phyloP scores from a whole-genome alignment of 768 basidiomycete genomes.

The Auriscalpium microsporum region DNA sequence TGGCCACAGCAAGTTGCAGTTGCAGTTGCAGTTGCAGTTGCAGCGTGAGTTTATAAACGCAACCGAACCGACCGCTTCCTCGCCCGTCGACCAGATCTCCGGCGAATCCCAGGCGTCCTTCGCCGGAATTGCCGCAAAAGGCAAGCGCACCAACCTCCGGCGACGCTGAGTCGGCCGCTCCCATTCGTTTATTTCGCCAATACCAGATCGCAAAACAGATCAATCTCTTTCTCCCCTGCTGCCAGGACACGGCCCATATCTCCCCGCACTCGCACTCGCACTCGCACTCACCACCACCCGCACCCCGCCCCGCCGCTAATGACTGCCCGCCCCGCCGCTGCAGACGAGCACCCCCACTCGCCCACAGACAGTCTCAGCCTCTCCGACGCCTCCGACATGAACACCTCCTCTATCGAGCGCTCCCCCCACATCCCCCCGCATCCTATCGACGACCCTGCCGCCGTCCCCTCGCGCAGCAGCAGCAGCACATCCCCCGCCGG shows the following conservation, averaged over 20 bases:
- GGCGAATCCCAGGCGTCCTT: not conserved
- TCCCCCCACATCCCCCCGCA: constrained; percentile 5
- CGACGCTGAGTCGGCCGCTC: not conserved
- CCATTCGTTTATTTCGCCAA: not conserved
- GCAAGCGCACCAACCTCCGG: not conserved
- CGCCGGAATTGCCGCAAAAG: not conserved
- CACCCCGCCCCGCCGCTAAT: not conserved
- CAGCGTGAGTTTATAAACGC: not conserved
- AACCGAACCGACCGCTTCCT: no score
- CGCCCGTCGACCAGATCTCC: not conserved
- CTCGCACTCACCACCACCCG: not conserved
- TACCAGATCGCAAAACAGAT: not conserved
- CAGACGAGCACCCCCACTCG: constrained; percentile 8
- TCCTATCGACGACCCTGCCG: not conserved
- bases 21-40: no score
- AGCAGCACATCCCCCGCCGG: not conserved
- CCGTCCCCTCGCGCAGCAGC: not conserved
- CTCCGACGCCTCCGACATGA: constrained; percentile 13
- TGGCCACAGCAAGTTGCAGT: no score
- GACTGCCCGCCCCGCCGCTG: not conserved
- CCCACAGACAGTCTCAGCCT: constrained; percentile 9
- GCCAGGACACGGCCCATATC: not conserved
- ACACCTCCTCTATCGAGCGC: constrained; percentile 10
- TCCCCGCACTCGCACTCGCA: not conserved
- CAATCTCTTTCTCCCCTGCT: not conserved